phyloP scores from a whole-genome alignment of 1,139 yeast species.

The Magnusiomyces tetraspermus region DNA sequence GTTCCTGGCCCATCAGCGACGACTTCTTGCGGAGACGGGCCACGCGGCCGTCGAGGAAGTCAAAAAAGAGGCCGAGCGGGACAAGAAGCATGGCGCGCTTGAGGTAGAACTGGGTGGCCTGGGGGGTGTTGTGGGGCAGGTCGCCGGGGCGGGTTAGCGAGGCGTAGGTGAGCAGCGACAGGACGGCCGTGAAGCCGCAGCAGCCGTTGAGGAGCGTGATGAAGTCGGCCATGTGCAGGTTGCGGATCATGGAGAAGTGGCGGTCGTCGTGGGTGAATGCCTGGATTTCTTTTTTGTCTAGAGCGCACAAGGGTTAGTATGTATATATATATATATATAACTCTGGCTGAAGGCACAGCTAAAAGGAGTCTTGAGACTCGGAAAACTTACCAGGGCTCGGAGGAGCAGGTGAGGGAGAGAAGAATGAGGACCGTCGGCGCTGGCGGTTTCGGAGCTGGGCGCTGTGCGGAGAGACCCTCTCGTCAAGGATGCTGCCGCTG shows the following conservation, averaged over 20 bases:
- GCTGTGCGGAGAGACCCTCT: neutral
- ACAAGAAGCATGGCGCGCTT: conserved; percentile 87
- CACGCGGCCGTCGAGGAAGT: conserved; percentile 93
- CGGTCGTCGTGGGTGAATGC: conserved; percentile 72
- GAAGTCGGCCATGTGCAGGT: conserved; percentile 86
- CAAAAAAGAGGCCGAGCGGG: conserved; percentile 82
- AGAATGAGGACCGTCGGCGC: conserved; percentile 28
- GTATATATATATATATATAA: no score
- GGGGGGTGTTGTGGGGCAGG: conserved; percentile 22
- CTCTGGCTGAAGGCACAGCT: neutral
- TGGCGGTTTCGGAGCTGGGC: neutral
- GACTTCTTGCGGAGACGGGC: conserved; percentile 90
- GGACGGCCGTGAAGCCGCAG: conserved; percentile 77
- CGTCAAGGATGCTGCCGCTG: neutral
- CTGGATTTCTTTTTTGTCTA: conserved; percentile 55
- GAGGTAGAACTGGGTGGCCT: conserved; percentile 40
- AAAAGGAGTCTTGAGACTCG: neutral
- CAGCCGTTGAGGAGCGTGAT: conserved; percentile 78
- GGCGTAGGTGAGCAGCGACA: conserved; percentile 67
- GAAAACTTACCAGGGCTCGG: conserved; percentile 17
- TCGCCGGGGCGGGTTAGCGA: neutral
- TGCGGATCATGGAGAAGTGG: conserved; percentile 38
- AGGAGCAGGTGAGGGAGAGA: conserved; percentile 33
- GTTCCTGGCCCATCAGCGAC: conserved; percentile 92
- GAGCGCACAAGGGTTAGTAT: neutral